These are phyloP conservation scores for Colletotrichum cereale DNA, from an alignment of 2,329 filamentous ascomycete genomes.

Conservation along the genomic window DNA sequence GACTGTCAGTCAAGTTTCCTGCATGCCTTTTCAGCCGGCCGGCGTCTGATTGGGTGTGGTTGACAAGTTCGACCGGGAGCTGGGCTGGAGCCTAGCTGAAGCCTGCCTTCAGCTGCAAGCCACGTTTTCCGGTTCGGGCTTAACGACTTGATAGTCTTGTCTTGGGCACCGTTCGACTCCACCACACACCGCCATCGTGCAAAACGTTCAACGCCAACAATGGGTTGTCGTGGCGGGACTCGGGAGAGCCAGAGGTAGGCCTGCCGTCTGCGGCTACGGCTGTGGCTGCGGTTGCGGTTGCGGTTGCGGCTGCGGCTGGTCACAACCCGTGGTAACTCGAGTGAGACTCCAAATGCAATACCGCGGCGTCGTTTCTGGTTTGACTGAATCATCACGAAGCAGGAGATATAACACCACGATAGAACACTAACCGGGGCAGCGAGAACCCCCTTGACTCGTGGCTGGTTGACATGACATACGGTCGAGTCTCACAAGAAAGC, in stretches of 20 bases:
- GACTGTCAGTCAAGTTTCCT: slow-evolving; percentile 16
- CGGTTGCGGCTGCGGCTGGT: not conserved
- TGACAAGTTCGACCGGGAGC: slow-evolving; percentile 31
- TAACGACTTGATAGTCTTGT: slow-evolving; percentile 35
- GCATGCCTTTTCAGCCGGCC: slow-evolving; percentile 14
- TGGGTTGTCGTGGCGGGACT: slow-evolving; percentile 19
- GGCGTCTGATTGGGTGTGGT: slow-evolving; percentile 25
- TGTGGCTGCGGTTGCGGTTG: not conserved
- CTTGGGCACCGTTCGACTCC: slow-evolving; percentile 34
- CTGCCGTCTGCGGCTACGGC: not conserved
- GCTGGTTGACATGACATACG: not conserved
- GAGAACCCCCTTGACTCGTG: not conserved
- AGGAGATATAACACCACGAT: not conserved
- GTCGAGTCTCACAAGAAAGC: not conserved
- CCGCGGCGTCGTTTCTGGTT: not conserved
- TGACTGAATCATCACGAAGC: not conserved
- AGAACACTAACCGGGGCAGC: not conserved
- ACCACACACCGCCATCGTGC: slow-evolving; percentile 33
- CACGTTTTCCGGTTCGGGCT: slow-evolving; percentile 37
- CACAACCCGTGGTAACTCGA: not conserved
- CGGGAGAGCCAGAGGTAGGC: not conserved
- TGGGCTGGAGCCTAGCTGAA: slow-evolving; percentile 28
- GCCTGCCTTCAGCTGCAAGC: slow-evolving; percentile 40
- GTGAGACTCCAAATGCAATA: not conserved
- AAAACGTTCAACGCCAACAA: slow-evolving; percentile 15